A percentile compares a stretch with the other conserved stretches of the same genome.
These are phyloP conservation scores for Noccaea caerulescens DNA, from an alignment of 345 rosid species.

Conservation along the genomic window DNA sequence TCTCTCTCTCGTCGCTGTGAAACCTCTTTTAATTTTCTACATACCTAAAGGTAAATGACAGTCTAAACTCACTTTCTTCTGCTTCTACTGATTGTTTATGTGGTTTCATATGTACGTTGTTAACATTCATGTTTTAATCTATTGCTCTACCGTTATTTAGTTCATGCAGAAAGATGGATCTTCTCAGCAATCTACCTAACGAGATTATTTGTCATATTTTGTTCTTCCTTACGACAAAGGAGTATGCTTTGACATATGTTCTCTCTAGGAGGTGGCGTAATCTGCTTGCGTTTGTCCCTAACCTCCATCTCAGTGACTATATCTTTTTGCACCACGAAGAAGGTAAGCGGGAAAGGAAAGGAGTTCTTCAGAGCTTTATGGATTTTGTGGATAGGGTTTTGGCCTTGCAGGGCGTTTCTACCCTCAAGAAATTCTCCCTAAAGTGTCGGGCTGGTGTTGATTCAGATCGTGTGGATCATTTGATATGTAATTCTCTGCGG, in stretches of 20 bases:
- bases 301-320: not conserved
- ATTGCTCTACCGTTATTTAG: too few species aligned
- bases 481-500: slow-evolving; percentile 3
- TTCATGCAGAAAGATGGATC: not conserved
- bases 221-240: not conserved
- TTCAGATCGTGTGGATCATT: not conserved
- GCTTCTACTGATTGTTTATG: too few species aligned
- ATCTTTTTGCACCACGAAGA: not conserved
- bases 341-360: not conserved
- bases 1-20: too few species aligned
- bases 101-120: too few species aligned
- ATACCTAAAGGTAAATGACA: too few species aligned
- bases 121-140: too few species aligned
- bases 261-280: slow-evolving; percentile 2
- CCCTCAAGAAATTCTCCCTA: not conserved
- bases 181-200: not conserved
- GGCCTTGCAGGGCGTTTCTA: not conserved
- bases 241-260: not conserved
- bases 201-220: slow-evolving; percentile 3
- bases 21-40: too few species aligned
- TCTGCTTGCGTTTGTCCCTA: not conserved
- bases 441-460: not conserved
- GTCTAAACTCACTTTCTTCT: too few species aligned
- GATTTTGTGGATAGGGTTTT: not conserved
- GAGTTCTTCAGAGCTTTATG: not conserved